phyloP scores from a whole-genome alignment of 2,329 filamentous ascomycete species.

The Pyrenophora graminea region DNA sequence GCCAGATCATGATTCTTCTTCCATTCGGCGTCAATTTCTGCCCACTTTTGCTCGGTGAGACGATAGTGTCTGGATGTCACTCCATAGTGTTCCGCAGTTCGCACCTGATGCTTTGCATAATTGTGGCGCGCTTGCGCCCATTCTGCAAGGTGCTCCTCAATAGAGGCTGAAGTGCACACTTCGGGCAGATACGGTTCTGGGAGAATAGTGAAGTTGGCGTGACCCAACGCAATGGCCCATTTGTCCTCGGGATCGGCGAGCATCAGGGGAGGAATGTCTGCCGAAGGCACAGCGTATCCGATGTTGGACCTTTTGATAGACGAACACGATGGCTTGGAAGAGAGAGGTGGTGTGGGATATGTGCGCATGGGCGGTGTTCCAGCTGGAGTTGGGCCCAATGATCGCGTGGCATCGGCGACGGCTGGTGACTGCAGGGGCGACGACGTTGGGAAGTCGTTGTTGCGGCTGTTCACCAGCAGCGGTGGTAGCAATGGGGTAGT shows the following conservation, averaged over 20 bases:
- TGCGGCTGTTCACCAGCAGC: slow-evolving; percentile 66
- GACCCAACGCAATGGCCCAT: slow-evolving; percentile 84
- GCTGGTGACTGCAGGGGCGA: slow-evolving; percentile 88
- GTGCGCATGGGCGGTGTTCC: slow-evolving; percentile 55
- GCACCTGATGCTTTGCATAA: slow-evolving; percentile 85
- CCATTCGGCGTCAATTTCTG: slow-evolving; percentile 76
- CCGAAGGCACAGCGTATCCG: slow-evolving; percentile 53
- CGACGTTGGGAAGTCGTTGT: slow-evolving; percentile 62
- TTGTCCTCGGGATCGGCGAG: slow-evolving; percentile 73
- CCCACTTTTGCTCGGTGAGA: slow-evolving; percentile 88
- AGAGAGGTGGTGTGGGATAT: slow-evolving; percentile 71
- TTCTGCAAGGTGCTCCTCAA: slow-evolving; percentile 70
- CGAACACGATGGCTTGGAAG: slow-evolving; percentile 74
- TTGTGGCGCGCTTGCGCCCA: slow-evolving; percentile 85
- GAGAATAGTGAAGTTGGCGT: slow-evolving; percentile 89
- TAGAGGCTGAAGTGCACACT: slow-evolving; percentile 61
- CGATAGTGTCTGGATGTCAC: slow-evolving; percentile 85
- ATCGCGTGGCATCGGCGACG: slow-evolving; percentile 62
- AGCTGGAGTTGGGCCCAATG: slow-evolving; percentile 52
- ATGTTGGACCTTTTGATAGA: slow-evolving; percentile 65
- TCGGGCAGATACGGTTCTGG: slow-evolving; percentile 79
- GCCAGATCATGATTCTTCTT: slow-evolving; percentile 69
- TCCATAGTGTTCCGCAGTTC: slow-evolving; percentile 88
- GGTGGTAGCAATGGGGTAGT: slow-evolving; percentile 86
- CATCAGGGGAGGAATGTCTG: slow-evolving; percentile 66